Evolutionary conservation across 257 asterid genomes (phyloP).

Genomic region (Solanum verrucosum): DNA sequence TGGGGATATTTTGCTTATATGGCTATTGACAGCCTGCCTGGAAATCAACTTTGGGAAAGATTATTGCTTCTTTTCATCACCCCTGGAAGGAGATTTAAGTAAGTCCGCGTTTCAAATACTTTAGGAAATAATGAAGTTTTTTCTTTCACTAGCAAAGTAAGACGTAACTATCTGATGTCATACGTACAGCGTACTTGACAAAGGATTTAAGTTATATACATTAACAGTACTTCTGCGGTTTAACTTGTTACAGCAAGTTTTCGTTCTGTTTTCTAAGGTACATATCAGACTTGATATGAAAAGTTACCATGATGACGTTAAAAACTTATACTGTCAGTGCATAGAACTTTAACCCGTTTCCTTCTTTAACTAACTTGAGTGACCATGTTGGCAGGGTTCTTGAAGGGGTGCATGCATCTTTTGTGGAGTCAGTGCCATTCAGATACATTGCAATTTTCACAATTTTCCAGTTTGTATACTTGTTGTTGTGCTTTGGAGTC

Average conservation of each 20-base stretch:
- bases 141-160: not conserved
- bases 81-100: constrained; percentile 40
- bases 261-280: not conserved
- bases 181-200: not conserved
- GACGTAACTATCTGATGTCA: not conserved
- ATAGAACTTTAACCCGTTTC: not conserved
- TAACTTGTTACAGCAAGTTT: not conserved
- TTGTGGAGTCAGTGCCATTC: constrained; percentile 45
- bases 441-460: constrained; percentile 36
- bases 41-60: constrained; percentile 58
- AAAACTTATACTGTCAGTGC: not conserved
- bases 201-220: not conserved
- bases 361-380: not conserved
- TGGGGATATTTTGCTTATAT: constrained; percentile 28
- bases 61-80: constrained; percentile 35
- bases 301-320: not conserved
- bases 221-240: not conserved
- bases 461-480: constrained; percentile 29
- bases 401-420: constrained; percentile 40
- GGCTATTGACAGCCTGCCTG: constrained; percentile 64
- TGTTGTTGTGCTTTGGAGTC: constrained; percentile 41
- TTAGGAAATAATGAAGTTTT: not conserved
- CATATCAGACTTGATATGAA: not conserved
- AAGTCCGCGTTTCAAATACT: not conserved
- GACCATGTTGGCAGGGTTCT: constrained; percentile 24